These are phyloP conservation scores for Metschnikowia colocasiae DNA, from an alignment of 805 yeast genomes.

Conservation along the genomic window DNA sequence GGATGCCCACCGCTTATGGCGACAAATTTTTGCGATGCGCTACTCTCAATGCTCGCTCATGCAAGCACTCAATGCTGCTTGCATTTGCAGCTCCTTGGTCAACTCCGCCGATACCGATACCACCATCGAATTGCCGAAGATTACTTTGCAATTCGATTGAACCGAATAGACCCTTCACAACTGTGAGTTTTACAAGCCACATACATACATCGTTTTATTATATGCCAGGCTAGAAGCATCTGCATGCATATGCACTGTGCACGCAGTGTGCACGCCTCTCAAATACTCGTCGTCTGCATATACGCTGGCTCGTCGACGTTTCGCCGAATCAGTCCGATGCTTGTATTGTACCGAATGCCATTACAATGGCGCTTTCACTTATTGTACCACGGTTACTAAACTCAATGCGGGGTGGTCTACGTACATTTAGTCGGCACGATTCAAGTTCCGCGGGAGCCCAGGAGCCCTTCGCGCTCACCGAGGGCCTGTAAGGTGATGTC, in stretches of 20 bases:
- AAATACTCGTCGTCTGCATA: neutral
- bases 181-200: neutral
- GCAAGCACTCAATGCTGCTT: neutral
- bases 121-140: too few species aligned
- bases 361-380: too few species aligned
- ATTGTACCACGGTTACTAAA: too few species aligned
- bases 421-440: too few species aligned
- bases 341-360: too few species aligned
- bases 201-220: neutral
- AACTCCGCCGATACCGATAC: neutral
- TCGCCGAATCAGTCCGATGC: neutral
- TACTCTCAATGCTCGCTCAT: slow-evolving; percentile 2
- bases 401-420: too few species aligned
- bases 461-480: neutral
- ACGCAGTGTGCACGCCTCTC: neutral
- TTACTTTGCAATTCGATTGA: too few species aligned
- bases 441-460: too few species aligned
- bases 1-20: neutral
- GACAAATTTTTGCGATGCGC: slow-evolving; percentile 2
- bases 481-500: neutral
- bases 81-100: neutral
- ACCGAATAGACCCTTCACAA: neutral
- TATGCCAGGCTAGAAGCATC: neutral
- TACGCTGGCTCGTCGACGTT: neutral
- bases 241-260: neutral